These are phyloP conservation scores for Entoloma clypeatum DNA, from an alignment of 1,284 basidiomycete genomes.

Conservation along the genomic window DNA sequence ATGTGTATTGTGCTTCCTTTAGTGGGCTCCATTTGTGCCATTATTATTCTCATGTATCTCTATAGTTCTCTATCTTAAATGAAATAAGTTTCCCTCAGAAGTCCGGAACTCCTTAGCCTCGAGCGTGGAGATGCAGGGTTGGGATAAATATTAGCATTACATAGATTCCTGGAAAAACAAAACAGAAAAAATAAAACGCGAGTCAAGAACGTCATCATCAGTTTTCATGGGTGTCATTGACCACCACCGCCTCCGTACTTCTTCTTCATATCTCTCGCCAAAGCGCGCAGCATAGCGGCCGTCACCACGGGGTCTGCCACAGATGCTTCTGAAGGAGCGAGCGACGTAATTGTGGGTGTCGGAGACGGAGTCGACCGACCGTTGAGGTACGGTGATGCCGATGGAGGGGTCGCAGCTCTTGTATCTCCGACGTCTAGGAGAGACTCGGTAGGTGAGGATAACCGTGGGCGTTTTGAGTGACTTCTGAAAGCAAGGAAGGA, in stretches of 20 bases:
- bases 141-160: too few species aligned
- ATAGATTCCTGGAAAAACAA: background rate
- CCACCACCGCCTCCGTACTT: constrained; percentile 47
- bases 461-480: constrained; percentile 40
- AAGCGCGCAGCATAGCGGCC: constrained; percentile 63
- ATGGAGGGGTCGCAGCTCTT: constrained; percentile 26
- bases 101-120: too few species aligned
- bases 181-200: constrained; percentile 1
- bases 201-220: too few species aligned
- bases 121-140: too few species aligned
- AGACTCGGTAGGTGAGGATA: constrained; percentile 32
- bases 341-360: constrained; percentile 33
- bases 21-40: too few species aligned
- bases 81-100: too few species aligned
- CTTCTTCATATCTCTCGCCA: constrained; percentile 58
- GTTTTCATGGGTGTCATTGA: too few species aligned
- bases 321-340: constrained; percentile 28
- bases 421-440: constrained; percentile 18
- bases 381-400: constrained; percentile 29
- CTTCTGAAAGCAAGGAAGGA: constrained; percentile 20
- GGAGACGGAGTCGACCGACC: constrained; percentile 36
- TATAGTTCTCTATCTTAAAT: too few species aligned
- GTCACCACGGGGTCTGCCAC: constrained; percentile 44
- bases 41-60: too few species aligned
- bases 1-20: too few species aligned